These are phyloP conservation scores for Oryza glumipatula DNA, from an alignment of 176 grass and related monocot species.

Conservation along the genomic window DNA sequence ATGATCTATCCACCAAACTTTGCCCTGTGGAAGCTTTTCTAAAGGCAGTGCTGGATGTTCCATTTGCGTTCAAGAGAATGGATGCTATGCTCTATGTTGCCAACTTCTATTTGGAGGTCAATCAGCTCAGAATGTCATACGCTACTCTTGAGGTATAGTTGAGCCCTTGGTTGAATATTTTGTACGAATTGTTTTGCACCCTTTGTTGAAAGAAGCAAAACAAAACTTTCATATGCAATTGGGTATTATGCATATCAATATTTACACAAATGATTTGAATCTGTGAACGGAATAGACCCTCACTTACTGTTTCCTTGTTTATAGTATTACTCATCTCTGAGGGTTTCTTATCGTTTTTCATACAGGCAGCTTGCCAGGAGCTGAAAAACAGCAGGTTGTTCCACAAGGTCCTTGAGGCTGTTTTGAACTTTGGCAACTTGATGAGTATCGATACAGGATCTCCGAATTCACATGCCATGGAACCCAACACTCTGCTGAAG, in stretches of 20 bases:
- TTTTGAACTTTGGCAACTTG: slow-evolving; percentile 75
- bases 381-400: slow-evolving; percentile 78
- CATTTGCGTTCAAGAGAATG: slow-evolving; percentile 79
- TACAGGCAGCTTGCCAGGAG: slow-evolving; percentile 84
- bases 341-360: neutral
- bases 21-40: slow-evolving; percentile 68
- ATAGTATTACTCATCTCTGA: neutral
- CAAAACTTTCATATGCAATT: neutral
- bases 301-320: neutral
- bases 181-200: neutral
- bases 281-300: neutral
- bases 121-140: slow-evolving; percentile 71
- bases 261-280: neutral
- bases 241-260: neutral
- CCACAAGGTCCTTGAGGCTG: slow-evolving; percentile 72
- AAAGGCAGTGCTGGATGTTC: slow-evolving; percentile 67
- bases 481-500: slow-evolving; percentile 89
- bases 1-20: slow-evolving; percentile 57
- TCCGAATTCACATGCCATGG: slow-evolving; percentile 64
- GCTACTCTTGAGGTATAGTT: slow-evolving; percentile 72
- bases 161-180: neutral
- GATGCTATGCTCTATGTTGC: slow-evolving; percentile 89
- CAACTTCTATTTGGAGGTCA: slow-evolving; percentile 83
- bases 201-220: neutral
- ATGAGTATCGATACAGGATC: slow-evolving; percentile 66